Base-by-base conservation (phyloP, 805 yeast species). In the Myxozyma lipomycoides region DNA sequence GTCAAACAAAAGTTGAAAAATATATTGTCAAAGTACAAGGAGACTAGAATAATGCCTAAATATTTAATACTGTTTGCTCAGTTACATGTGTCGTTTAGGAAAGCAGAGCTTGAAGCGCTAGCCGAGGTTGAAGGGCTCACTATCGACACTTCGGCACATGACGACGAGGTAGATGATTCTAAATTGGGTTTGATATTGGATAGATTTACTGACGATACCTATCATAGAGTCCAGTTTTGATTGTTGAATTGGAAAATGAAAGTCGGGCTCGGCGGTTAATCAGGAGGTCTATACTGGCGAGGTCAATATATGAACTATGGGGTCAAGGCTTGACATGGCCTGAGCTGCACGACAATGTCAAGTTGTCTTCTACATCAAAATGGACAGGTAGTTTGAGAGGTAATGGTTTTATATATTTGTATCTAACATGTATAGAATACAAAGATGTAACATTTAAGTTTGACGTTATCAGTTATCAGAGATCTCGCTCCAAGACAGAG, bases 11-110 rank as follows among this genome's bases (percentile, higher is more conserved):
- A n/a, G n/a, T n/a, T n/a, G n/a, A n/a, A n/a, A n/a, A n/a, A n/a
- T n/a, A n/a, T n/a, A n/a, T n/a, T n/a, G n/a, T n/a, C n/a, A n/a
- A n/a, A n/a, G n/a, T n/a, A n/a, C n/a, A n/a, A n/a, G n/a, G n/a
- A n/a, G n/a, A n/a, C n/a, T n/a, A n/a, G n/a, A n/a, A n/a, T n/a
- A 28, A 59, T 60, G 78, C 77, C 75, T 67, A 74, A 77, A 48
- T 93, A 87, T 63, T 66, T 91, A 43, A 72, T 93, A n/a, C 81
- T 84, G 63, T 75, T 93, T 64, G 96, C 96, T 2, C 96, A 90
- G 68, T 78, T 83, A 38, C 89, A 88, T 63, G 81, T 83, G 45
- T 76, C 78, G 52, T 91, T 91, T 68, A 74, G 98, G 43, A 69
- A 69, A 34, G 86, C 95, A 0, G 98, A 91, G 68, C 69, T 93